phyloP scores from a whole-genome alignment of 192 early-diverging fungal genomes.

The Rhizophlyctis rosea region DNA sequence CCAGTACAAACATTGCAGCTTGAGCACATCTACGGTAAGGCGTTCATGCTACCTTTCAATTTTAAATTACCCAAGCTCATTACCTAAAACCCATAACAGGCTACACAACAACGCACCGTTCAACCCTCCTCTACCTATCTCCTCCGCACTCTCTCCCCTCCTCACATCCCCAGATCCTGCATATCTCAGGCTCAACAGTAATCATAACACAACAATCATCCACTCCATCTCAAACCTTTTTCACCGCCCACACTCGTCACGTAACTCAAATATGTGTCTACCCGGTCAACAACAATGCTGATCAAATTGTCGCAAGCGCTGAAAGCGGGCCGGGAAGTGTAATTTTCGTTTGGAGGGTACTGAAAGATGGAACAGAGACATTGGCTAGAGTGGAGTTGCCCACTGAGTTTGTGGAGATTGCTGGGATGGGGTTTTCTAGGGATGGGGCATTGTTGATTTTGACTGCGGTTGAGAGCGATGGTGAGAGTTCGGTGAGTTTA shows the following conservation, averaged over 20 bases:
- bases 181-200: neutral
- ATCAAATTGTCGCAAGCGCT: constrained; percentile 13
- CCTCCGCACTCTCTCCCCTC: constrained; percentile 17
- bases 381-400: no score
- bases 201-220: neutral
- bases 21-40: constrained; percentile 24
- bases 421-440: constrained; percentile 20
- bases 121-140: constrained; percentile 17
- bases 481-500: no score
- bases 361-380: no score
- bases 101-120: constrained; percentile 14
- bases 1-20: constrained; percentile 5
- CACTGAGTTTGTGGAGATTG: constrained; percentile 6
- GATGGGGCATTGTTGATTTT: constrained; percentile 19
- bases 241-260: no score
- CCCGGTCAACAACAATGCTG: no score
- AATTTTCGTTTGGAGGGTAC: no score
- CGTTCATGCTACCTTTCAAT: neutral
- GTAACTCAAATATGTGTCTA: constrained; percentile 20
- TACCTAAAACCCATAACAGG: constrained; percentile 4
- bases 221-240: neutral
- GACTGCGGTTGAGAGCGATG: no score
- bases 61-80: no score
- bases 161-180: no score
- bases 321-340: no score